These are phyloP conservation scores for Aspergillus melleus DNA, from an alignment of 2,329 filamentous ascomycete genomes.

Conservation along the genomic window DNA sequence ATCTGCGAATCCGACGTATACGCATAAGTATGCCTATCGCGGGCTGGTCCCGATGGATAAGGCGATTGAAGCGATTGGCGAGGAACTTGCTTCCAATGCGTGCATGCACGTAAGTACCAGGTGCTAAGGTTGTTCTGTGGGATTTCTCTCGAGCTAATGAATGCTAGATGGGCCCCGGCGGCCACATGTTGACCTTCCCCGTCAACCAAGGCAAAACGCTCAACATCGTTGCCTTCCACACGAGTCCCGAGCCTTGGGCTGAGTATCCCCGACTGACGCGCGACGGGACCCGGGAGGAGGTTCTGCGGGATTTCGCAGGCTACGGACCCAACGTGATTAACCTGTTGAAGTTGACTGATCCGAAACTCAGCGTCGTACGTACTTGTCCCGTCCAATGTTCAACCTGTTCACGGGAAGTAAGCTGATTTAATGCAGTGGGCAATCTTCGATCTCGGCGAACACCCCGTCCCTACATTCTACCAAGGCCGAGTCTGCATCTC, in stretches of 20 bases:
- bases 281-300: conserved; percentile 23
- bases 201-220: conserved; percentile 50
- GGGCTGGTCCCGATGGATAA: conserved; percentile 52
- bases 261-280: conserved; percentile 22
- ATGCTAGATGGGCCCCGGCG: conserved; percentile 38
- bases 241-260: conserved; percentile 26
- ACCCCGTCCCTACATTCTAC: conserved; percentile 40
- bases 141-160: background rate
- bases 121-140: background rate
- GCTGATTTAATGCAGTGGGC: conserved; percentile 32
- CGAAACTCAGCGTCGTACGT: conserved; percentile 27
- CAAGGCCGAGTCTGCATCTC: conserved; percentile 36
- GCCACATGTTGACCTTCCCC: conserved; percentile 52
- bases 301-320: conserved; percentile 22
- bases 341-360: conserved; percentile 29
- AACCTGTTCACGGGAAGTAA: background rate
- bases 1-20: conserved; percentile 48
- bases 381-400: background rate
- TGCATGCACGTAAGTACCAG: conserved; percentile 31
- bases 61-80: conserved; percentile 47
- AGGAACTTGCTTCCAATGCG: conserved; percentile 40
- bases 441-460: conserved; percentile 40
- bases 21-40: conserved; percentile 55
- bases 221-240: conserved; percentile 48
- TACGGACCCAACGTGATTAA: conserved; percentile 23